Evolutionary conservation across 2,329 filamentous ascomycete genomes (phyloP), one percentile per base, ranked within the genome.

Genomic region (Orbilia brochopaga): DNA sequence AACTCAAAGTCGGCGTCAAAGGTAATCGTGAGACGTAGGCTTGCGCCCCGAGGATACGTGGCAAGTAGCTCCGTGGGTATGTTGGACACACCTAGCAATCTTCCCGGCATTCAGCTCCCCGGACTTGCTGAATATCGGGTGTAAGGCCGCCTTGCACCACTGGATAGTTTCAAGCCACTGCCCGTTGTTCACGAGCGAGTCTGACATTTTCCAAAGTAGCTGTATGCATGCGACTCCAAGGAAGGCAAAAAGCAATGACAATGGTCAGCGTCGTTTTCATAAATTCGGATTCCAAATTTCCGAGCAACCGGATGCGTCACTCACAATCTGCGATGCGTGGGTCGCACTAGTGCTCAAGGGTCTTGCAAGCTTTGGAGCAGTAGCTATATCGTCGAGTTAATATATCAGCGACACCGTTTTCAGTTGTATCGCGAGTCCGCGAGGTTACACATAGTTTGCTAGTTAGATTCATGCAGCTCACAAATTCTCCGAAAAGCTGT

Each of bases 131-230:
- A 97, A 92, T 0, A 90, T 76, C 0, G 81, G 78, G 76, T 92
- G 88, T 11, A 89, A 81, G 0, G 89, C 87, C 17, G 91, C 78
- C 6, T 79, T 82, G 75, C 90, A 95, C 91, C 91, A 97, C 56
- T 81, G 79, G 73, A 88, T 84, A 0, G 88, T 85, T 13, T 81
- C 74, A 1, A 82, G 80, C 61, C 84, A 85, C 15, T 86, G 80
- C 1, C 83, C 81, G 32, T 84, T 82, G 0, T 79, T 80, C 73
- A 85, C 86, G 13, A 82, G 81, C 0, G 82, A 79, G 58, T 92
- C 89, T n/a, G 90, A 82, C 24, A 83, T 85, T 79, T 91, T 94
- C 91, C 92, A 97, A 2, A 96, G 80, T 2, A 96, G 79, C 89
- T 93, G 64, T 78, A 69, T n/a, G 74, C 82, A 76, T 48, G 77